Conservation (phyloP, 2,329 filamentous ascomycete species). For the Penicillium digitatum region DNA sequence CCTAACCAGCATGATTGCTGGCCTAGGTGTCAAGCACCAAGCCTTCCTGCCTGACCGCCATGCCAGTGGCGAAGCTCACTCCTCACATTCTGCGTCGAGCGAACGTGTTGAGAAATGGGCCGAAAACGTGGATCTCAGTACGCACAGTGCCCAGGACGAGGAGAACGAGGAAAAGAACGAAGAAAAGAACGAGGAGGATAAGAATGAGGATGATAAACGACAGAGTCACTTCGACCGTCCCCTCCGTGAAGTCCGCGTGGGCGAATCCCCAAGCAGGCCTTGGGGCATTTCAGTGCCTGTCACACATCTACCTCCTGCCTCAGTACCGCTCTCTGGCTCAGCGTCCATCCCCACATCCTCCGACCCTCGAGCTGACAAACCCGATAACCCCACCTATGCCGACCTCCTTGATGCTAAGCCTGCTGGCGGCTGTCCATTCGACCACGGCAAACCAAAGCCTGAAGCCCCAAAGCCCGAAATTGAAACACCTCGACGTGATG, state of each 20-base stretch:
- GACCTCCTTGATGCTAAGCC: conserved; percentile 19
- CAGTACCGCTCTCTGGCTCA: conserved; percentile 26
- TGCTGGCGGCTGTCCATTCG: conserved; percentile 36
- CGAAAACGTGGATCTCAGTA: conserved; percentile 61
- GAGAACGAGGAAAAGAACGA: neutral
- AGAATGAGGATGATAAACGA: conserved; percentile 55
- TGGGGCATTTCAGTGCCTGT: conserved; percentile 85
- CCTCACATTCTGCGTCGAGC: conserved; percentile 49
- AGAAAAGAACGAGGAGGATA: conserved; percentile 39
- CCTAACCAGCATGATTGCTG: conserved; percentile 90
- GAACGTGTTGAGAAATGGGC: conserved; percentile 84
- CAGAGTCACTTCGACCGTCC: conserved; percentile 76
- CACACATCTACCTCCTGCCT: conserved; percentile 34
- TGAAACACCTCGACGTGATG: conserved; percentile 2
- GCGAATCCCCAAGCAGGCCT: conserved; percentile 86
- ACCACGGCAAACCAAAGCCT: conserved; percentile 24
- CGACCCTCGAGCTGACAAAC: conserved; percentile 16
- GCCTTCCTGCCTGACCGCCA: conserved; percentile 66
- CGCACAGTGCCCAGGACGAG: conserved; percentile 37
- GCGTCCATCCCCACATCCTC: conserved; percentile 19
- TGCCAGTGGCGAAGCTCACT: conserved; percentile 27
- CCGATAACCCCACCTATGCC: conserved; percentile 10
- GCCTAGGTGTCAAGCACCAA: conserved; percentile 80
- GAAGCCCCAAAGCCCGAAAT: conserved; percentile 7
- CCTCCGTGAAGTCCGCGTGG: conserved; percentile 83